Base-by-base conservation (phyloP, 345 rosid species). In the Populus euphratica region DNA sequence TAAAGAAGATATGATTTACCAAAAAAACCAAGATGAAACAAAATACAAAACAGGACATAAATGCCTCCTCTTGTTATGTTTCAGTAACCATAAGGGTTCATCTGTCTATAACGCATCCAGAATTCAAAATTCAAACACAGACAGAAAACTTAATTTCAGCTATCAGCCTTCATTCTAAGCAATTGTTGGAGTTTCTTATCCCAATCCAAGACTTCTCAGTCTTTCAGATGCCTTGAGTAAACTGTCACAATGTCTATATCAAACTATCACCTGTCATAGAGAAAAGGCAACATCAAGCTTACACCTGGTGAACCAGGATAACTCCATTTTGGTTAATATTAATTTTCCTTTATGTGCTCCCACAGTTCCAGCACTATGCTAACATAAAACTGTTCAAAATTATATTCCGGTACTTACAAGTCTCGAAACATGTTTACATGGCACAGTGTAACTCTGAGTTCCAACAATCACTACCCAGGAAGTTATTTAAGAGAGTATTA, bases 221-320 rank as follows among this genome's bases (percentile, higher is more conserved):
- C 73, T 47, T 52, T 41, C 67, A 76, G 41, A 68, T 52, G 35
- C 25, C 14, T 36, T 35, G 2, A 49, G 23, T 11, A 49, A 74
- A 21, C 65, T 21, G n/a, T 50, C 56, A 17, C 67, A 38, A 38
- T 52, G 47, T 36, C 7, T 35, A 33, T 0, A 66, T n/a, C 20
- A 50, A 75, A n/a, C 67, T 23, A 31, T 38, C 43, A 35, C 67
- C 73, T 76, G 73, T 18, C 66, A 54, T 44, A 56, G 38, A 49
- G 11, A 76, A 67, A 65, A 33, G 31, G 21, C 2, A 33, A 66
- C n/a, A 52, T 76, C 49, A 76, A 23, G 18, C 14, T 69, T 41
- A 4, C 12, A 16, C 25, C 14, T 11, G 25, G 23, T 39, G 71
- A 36, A 38, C 50, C 72, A 43, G 33, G 72, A n/a, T 33, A 52